Evolutionary conservation across 1,284 basidiomycete genomes (phyloP).

Genomic region (Boletus austroedulis): DNA sequence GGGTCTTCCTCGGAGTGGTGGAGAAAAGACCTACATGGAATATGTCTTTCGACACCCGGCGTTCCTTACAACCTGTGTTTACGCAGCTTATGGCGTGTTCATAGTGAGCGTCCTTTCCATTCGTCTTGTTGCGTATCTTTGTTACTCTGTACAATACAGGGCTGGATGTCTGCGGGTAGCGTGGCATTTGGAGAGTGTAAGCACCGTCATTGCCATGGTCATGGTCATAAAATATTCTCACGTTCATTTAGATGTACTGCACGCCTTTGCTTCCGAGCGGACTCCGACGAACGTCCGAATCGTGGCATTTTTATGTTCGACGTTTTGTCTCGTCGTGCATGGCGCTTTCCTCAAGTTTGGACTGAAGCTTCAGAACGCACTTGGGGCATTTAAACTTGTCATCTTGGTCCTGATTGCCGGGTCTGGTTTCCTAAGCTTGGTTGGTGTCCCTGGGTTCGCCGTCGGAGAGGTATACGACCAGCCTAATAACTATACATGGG

Average conservation of each 20-base stretch:
- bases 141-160: slow-evolving; percentile 32
- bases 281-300: slow-evolving; percentile 49
- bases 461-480: slow-evolving; percentile 43
- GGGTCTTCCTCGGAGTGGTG: slow-evolving; percentile 68
- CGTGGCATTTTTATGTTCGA: slow-evolving; percentile 54
- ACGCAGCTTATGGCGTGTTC: slow-evolving; percentile 58
- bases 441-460: slow-evolving; percentile 46
- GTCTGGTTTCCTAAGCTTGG: slow-evolving; percentile 57
- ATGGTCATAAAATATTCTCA: not conserved
- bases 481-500: slow-evolving; percentile 53
- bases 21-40: slow-evolving; percentile 76
- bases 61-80: slow-evolving; percentile 60
- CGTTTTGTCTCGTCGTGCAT: slow-evolving; percentile 58
- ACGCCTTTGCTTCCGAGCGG: slow-evolving; percentile 45
- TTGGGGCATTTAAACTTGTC: slow-evolving; percentile 64
- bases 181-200: slow-evolving; percentile 67
- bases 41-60: slow-evolving; percentile 63
- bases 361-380: slow-evolving; percentile 59
- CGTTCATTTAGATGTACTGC: slow-evolving; percentile 47
- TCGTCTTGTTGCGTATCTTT: not conserved
- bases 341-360: slow-evolving; percentile 56
- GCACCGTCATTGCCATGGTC: not conserved
- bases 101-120: slow-evolving; percentile 41
- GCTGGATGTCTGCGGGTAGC: slow-evolving; percentile 53
- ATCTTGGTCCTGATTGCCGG: slow-evolving; percentile 54